Evolutionary conservation across 176 grass and related monocot species (phyloP), one percentile per base, ranked within the genome.

Genomic region (Coix lacrymajobi): DNA sequence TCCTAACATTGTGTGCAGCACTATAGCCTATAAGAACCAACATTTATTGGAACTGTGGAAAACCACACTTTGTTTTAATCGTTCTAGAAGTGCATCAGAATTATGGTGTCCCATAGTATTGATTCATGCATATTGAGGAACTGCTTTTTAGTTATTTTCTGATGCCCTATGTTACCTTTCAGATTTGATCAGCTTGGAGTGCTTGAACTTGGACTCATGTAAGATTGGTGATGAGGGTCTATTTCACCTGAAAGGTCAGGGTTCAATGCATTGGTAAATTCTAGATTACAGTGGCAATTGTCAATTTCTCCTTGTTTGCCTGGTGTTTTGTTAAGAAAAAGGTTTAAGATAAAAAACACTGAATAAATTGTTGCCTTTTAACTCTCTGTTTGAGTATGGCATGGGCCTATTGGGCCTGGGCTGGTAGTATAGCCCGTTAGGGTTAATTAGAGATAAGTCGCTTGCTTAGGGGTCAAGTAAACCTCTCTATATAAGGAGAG

Each of bases 151-250:
- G 10, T 60, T 60, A 9, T 32, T 39, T 81, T 30, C 22, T 92
- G 37, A 79, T 32, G 22, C 73, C 83, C 28, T 86, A 78, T 51
- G 8, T 85, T 70, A n/a, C 71, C 51, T 82, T 85, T 66, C 86
- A 99, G 96, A 85, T 62, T 85, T 99, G 81, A 85, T 96, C 68
- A 90, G 79, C 87, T 87, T 99, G 89, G 91, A 99, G 83, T 89
- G 89, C 86, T 88, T 99, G 48, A 99, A 96, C 80, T 94, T 99
- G 85, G 96, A 99, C 83, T 96, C 93, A 62, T 99, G 96, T 89
- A 99, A 90, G 87, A 94, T 96, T 83, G 64, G 85, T 25, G 91
- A 94, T 84, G 83, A 88, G 61, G 96, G 93, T 57, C 84, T 99
- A 66, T 40, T 77, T 62, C 89, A 94, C 62, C 66, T 99, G 81